phyloP scores from a whole-genome alignment of 805 yeast genomes.

The Starmerella geochares region DNA sequence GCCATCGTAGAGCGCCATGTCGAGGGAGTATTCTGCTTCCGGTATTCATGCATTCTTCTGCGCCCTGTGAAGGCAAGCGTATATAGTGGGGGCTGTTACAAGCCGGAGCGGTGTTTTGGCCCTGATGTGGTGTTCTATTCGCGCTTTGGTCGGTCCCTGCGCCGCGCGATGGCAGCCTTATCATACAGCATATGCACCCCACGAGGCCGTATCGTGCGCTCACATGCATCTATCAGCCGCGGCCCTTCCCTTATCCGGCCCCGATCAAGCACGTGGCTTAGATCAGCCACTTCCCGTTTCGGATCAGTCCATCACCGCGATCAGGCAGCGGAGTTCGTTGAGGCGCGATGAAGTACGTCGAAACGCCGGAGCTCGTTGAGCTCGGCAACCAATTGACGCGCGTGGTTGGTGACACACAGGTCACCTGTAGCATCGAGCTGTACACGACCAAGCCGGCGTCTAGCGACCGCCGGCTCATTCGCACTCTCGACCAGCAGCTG shows the following conservation, averaged over 20 bases:
- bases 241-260: background rate
- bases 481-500: constrained; percentile 73
- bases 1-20: too few species aligned
- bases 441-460: constrained; percentile 92
- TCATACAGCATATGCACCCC: constrained; percentile 6
- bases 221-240: background rate
- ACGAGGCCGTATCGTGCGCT: constrained; percentile 1
- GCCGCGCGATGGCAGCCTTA: constrained; percentile 2
- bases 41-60: too few species aligned
- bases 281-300: constrained; percentile 9
- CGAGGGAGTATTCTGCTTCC: too few species aligned
- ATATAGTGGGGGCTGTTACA: too few species aligned
- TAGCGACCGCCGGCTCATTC: constrained; percentile 77
- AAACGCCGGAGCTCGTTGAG: constrained; percentile 83
- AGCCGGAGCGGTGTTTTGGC: too few species aligned
- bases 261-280: constrained; percentile 4
- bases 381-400: constrained; percentile 78
- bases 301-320: background rate
- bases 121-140: too few species aligned
- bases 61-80: too few species aligned
- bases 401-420: constrained; percentile 61
- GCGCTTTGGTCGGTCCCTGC: too few species aligned
- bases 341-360: constrained; percentile 55
- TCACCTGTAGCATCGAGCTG: constrained; percentile 83
- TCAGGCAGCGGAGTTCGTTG: background rate